Conservation (phyloP, 371 early-diverging fungal species). For the Cokeromyces recurvatus region DNA sequence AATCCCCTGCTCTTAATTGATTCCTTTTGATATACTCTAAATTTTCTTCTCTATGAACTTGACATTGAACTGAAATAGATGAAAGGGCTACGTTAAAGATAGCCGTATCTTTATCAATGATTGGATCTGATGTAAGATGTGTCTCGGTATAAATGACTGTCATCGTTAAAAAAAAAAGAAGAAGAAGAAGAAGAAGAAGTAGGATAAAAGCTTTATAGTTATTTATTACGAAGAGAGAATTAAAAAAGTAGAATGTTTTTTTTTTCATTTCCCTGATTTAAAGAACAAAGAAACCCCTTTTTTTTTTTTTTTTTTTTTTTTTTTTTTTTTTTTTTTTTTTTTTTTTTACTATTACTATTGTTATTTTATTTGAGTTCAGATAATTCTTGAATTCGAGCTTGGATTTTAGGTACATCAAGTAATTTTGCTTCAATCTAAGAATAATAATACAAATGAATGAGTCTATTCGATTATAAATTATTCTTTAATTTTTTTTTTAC, state of each 20-base stretch:
- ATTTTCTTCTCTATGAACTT: slow-evolving; percentile 8
- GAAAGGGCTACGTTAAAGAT: slow-evolving; percentile 11
- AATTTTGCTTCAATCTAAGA: slow-evolving; percentile 63
- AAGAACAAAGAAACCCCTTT: too few species aligned
- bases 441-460: neutral
- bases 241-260: too few species aligned
- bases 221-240: too few species aligned
- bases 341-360: neutral
- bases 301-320: too few species aligned
- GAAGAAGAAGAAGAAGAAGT: neutral
- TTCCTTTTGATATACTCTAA: neutral
- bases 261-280: too few species aligned
- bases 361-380: slow-evolving; percentile 11
- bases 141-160: slow-evolving; percentile 15
- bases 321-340: too few species aligned
- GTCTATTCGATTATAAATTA: too few species aligned
- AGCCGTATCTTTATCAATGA: neutral
- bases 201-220: neutral
- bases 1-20: slow-evolving; percentile 9
- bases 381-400: slow-evolving; percentile 63
- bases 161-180: slow-evolving; percentile 5
- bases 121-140: slow-evolving; percentile 14
- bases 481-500: slow-evolving; percentile 44
- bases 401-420: slow-evolving; percentile 65
- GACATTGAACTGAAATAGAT: slow-evolving; percentile 1